Evolutionary conservation across 2,329 filamentous ascomycete species (phyloP).

Genomic region (Boeremia exigua): DNA sequence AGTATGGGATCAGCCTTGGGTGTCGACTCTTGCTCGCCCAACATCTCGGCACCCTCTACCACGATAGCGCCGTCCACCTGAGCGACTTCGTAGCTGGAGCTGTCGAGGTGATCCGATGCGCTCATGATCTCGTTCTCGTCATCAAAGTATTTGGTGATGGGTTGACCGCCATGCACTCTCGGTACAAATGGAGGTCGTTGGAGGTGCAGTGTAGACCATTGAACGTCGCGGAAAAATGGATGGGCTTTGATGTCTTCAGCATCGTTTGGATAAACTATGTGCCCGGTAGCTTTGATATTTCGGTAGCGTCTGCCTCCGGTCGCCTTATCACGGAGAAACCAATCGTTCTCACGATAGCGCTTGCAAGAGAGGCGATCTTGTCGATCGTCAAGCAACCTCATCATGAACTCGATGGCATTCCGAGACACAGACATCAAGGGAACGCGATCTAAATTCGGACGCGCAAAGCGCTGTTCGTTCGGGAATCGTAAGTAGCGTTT

Average conservation of each 20-base stretch:
- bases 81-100: slow-evolving; percentile 38
- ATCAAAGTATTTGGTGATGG: slow-evolving; percentile 84
- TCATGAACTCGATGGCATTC: slow-evolving; percentile 79
- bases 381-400: slow-evolving; percentile 74
- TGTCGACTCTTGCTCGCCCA: neutral
- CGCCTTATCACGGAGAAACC: slow-evolving; percentile 34
- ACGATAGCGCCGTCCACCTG: slow-evolving; percentile 6
- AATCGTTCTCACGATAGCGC: slow-evolving; percentile 74
- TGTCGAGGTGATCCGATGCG: slow-evolving; percentile 44
- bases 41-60: slow-evolving; percentile 1
- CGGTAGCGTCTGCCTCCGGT: slow-evolving; percentile 31
- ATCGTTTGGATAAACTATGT: slow-evolving; percentile 81
- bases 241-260: slow-evolving; percentile 90
- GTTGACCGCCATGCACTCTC: slow-evolving; percentile 60
- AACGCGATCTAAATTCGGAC: slow-evolving; percentile 56
- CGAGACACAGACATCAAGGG: slow-evolving; percentile 63
- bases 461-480: slow-evolving; percentile 56
- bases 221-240: slow-evolving; percentile 80
- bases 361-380: slow-evolving; percentile 77
- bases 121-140: slow-evolving; percentile 72
- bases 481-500: slow-evolving; percentile 75
- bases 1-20: neutral
- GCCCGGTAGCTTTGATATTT: slow-evolving; percentile 51
- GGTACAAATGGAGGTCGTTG: slow-evolving; percentile 81
- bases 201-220: slow-evolving; percentile 77